Base-by-base conservation (phyloP, 2,329 filamentous ascomycete species). In the Talaromyces sp. region DNA sequence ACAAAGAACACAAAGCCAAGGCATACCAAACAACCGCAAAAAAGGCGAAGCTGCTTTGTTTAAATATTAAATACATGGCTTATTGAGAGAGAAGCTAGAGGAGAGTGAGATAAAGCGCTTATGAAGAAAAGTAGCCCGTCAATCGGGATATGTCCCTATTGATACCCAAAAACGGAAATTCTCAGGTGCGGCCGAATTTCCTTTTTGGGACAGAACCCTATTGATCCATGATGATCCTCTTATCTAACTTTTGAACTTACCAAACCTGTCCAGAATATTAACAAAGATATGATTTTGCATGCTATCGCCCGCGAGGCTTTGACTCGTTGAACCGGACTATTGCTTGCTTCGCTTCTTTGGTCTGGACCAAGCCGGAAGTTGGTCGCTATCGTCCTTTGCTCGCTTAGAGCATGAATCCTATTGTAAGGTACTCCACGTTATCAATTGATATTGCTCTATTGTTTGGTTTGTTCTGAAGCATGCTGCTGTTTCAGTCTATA, bases 81-180 rank as follows among this genome's bases (percentile, higher is more conserved):
- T 61, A 61, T 61, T 51, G 56, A 59, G 53, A 22, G 53, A 56
- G 11, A 34, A 36, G 53, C 53, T 56, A 56, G 51, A 34, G 6
- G 29, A 22, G 17, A 36, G 31, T 31, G 53, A 56, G 29, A 38
- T 56, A 56, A 56, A 56, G 53, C 29, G 29, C n/a, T 56, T 22
- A 56, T 56, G 60, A 54, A 58, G 31, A 58, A 58, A 63, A 17
- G n/a, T 59, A 15, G 17, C 38, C 36, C 38, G 13, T 58, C 61
- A 63, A 63, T 51, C 49, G 53, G 51, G 11, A 43, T 51, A 51
- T 56, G 54, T 34, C 47, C 31, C 53, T 66, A 66, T 66, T 66
- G 64, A 66, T 53, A 59, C 60, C 40, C 59, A 13, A 58, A 66
- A 58, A 47, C 29, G 64, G 64, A 58, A 66, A 66, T 59, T 17